Base-by-base conservation (phyloP, 345 rosid species). In the Lagerstroemia speciosa region DNA sequence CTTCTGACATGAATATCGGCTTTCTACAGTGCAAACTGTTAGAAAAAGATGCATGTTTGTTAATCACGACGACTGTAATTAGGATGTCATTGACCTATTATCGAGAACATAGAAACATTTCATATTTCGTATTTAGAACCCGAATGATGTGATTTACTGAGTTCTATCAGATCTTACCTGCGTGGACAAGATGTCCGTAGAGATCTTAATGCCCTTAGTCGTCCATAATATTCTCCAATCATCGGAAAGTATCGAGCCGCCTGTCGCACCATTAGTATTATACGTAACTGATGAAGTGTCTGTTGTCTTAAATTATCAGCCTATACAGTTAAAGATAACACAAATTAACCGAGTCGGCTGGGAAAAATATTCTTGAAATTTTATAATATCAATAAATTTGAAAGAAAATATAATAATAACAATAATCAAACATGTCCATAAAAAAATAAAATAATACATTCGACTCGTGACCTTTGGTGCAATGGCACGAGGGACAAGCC, bases 231-330 rank as follows among this genome's bases (percentile, higher is more conserved):
- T 69, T 94, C 99, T 73, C 92, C 96, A 46, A 91, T 91, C 72
- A 88, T 93, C 75, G 91, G 71, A 75, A 91, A 94, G 81, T 96
- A 87, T 53, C 96, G 77, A 0, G 98, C 98, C 0, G 92, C 97
- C 75, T 94, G 99, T 53, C 99, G 73, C 17, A 87, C 83, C 0
- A 98, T 94, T 74, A 94, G 70, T 73, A 94, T 89, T 64, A 88
- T 83, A 12, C 83, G 83, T 20, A 94, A 48, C 43, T 91, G 99
- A 73, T 94, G 99, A 70, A 94, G 86, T 22, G 89, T 94, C 71
- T 91, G 99, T 34, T 94, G 99, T 70, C 99, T 88, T 78, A 94
- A 80, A 77, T 91, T 86, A 81, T 94, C 99, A 65, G 97, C 98
- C 98, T 94, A 69, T 8, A 15, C 0, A 61, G 15, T 55, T 55